Evolutionary conservation across 2,329 filamentous ascomycete species (phyloP).

Genomic region (Verticillium albo-atrum): DNA sequence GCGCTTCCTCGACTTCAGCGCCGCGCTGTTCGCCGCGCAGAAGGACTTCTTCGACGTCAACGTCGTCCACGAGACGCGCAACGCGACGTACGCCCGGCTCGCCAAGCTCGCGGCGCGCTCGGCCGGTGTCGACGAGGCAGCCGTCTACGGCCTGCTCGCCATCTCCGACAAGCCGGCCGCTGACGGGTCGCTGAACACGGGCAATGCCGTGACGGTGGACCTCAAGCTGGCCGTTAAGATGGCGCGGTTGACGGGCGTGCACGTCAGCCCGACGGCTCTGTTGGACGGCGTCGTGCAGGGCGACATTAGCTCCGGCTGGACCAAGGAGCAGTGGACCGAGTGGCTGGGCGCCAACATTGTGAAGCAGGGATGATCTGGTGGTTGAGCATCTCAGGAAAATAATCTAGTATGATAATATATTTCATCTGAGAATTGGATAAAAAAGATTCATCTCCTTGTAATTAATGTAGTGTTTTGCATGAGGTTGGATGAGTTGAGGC

Average conservation of each 20-base stretch:
- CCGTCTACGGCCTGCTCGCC: conserved; percentile 63
- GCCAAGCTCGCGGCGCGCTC: conserved; percentile 62
- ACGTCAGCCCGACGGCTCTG: conserved; percentile 87
- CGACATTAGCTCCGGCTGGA: conserved; percentile 76
- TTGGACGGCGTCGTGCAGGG: conserved; percentile 82
- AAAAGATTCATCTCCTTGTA: no score
- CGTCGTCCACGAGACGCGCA: conserved; percentile 79
- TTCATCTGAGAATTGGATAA: neutral
- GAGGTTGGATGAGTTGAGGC: no score
- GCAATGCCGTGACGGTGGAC: conserved; percentile 80
- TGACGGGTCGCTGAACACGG: conserved; percentile 68
- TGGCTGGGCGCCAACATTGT: conserved; percentile 62
- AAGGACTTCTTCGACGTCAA: conserved; percentile 78
- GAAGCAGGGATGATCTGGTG: neutral
- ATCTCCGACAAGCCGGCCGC: conserved; percentile 63
- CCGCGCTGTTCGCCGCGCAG: conserved; percentile 61
- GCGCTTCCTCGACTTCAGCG: conserved; percentile 78
- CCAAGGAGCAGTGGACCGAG: conserved; percentile 75
- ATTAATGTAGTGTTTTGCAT: no score
- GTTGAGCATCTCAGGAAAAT: no score
- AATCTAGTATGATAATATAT: neutral
- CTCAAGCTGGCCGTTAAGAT: conserved; percentile 81
- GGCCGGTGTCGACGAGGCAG: conserved; percentile 66
- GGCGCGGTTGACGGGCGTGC: conserved; percentile 72
- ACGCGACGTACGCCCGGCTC: conserved; percentile 76